Base-by-base conservation (phyloP, 140 eudicot species). In the Oenanthe javanica region DNA sequence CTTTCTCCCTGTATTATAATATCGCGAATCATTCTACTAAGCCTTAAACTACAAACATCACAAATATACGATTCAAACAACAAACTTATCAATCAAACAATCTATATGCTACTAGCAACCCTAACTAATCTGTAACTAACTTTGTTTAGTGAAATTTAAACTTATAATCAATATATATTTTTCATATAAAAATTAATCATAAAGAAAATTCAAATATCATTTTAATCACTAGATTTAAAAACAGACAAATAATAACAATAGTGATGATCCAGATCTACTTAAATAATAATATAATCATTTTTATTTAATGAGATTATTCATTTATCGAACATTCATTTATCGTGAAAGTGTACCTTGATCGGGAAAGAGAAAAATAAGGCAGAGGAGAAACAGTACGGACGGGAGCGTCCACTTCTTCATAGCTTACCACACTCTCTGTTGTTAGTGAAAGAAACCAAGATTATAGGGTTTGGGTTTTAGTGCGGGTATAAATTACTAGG, bases 321-420 rank as follows among this genome's bases (percentile, higher is more conserved):
- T 43, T 43, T 43, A 43, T 43, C 46, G 46, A 43, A 43, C 6
- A 43, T 43, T 43, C 40, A 36, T 36, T 36, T 36, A 36, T 36
- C 40, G 40, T 36, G 40, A 36, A 43, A 43, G 11, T 75, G 9
- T 69, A 92, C 99, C 99, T 87, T 92, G 99, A 95, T 95, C 99
- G 36, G 97, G 97, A 23, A 92, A 88, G 77, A 95, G 99, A 82
- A 91, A 89, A 72, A 95, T 85, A 47, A 95, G 96, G 82, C 99
- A 95, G n/a, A 95, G 6, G 47, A 95, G 91, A 71, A 95, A 89
- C 82, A 95, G 80, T 25, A 87, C 89, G 84, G 95, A 88, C 31
- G 97, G 89, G 82, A 90, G 52, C 90, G 99, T 92, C 93, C 97
- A 95, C 96, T 90, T 95, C 89, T 90, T 90, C 99, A 95, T 95